These are phyloP conservation scores for Sonneratia caseolaris DNA, from an alignment of 345 rosid genomes.

Conservation along the genomic window DNA sequence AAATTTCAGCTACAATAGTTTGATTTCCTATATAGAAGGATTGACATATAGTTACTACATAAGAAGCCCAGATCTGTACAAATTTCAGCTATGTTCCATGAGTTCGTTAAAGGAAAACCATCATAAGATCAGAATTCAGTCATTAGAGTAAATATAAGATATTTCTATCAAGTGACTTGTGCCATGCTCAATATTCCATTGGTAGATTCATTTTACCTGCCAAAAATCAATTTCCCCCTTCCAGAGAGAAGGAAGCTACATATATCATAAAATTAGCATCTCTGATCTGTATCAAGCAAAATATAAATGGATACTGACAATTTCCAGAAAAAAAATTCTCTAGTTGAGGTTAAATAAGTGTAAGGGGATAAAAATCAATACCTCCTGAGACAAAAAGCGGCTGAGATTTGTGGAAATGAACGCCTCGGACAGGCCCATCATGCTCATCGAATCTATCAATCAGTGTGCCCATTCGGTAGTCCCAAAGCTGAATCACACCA, in stretches of 20 bases:
- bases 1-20: neutral
- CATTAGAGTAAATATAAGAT: neutral
- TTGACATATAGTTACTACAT: neutral
- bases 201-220: neutral
- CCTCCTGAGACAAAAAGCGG: slow-evolving; percentile 96
- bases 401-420: slow-evolving; percentile 88
- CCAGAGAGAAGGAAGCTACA: neutral
- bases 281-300: neutral
- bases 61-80: neutral
- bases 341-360: neutral
- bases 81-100: neutral
- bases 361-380: slow-evolving; percentile 11
- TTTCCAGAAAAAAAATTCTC: neutral
- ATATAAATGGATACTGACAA: neutral
- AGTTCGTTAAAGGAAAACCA: neutral
- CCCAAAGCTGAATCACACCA: slow-evolving; percentile 99
- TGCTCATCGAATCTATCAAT: slow-evolving; percentile 94
- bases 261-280: neutral
- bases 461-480: slow-evolving; percentile 93
- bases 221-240: neutral
- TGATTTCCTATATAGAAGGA: neutral
- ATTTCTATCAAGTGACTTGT: neutral
- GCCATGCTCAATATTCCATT: neutral
- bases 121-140: neutral
- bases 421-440: slow-evolving; percentile 98